Conservation (phyloP, 2,329 filamentous ascomycete genomes). For the Trichoderma endophyticum region DNA sequence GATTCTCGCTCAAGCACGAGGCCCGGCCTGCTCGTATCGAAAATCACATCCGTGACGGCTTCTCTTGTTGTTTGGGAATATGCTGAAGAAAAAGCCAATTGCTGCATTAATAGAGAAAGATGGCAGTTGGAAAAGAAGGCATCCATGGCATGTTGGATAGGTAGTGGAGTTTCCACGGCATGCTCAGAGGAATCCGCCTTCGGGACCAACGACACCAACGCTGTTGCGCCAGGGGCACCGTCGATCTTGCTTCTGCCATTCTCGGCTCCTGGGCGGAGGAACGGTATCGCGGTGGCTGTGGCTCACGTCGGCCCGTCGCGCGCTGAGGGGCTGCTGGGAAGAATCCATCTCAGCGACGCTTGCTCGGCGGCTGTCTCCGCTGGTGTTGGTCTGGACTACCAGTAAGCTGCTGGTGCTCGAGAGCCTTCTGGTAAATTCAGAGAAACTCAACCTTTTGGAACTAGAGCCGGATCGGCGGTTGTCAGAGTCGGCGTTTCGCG, state of each 20-base stretch:
- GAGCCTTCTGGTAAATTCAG: conserved; percentile 58
- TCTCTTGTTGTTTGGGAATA: neutral
- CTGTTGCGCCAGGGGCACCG: conserved; percentile 57
- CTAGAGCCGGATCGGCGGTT: conserved; percentile 54
- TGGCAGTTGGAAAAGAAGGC: neutral
- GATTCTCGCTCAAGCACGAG: conserved; percentile 1
- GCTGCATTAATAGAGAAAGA: neutral
- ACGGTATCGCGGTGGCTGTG: conserved; percentile 38
- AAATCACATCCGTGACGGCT: neutral
- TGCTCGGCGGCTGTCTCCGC: conserved; percentile 45
- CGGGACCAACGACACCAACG: conserved; percentile 51
- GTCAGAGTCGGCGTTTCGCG: conserved; percentile 32
- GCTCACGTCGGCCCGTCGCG: conserved; percentile 41
- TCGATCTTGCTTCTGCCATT: conserved; percentile 39
- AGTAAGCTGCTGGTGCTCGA: conserved; percentile 60
- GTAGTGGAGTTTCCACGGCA: neutral
- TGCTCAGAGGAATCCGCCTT: conserved; percentile 52
- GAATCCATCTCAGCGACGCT: conserved; percentile 46
- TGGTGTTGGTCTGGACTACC: conserved; percentile 56
- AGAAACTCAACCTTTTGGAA: conserved; percentile 58
- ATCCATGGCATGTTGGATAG: neutral
- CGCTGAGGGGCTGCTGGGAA: conserved; percentile 37
- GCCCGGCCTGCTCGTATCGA: conserved; percentile 7
- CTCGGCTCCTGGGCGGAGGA: conserved; percentile 33
- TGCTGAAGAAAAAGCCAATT: neutral